These are phyloP conservation scores for Acanthamoeba quina DNA, from an alignment of 208 protist genomes.

Conservation along the genomic window DNA sequence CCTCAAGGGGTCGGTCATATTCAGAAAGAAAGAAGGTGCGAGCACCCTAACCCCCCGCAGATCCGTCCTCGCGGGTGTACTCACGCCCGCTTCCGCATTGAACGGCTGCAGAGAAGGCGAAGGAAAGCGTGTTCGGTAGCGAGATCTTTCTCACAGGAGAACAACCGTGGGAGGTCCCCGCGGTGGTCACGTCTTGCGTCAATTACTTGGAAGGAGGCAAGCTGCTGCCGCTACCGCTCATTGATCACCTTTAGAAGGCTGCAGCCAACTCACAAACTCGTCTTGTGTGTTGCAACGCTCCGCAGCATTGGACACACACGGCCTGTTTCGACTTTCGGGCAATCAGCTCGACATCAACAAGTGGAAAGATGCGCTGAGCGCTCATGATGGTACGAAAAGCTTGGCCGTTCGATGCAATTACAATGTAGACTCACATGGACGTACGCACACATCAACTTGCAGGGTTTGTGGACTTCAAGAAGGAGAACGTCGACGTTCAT, in stretches of 20 bases:
- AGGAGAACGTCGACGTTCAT: conserved; percentile 6
- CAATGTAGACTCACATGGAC: not conserved
- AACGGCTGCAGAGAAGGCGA: not conserved
- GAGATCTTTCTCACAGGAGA: not conserved
- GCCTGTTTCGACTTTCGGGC: not conserved
- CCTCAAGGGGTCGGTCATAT: not conserved
- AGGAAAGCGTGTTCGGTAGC: not conserved
- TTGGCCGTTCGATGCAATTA: not conserved
- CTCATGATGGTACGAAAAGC: not conserved
- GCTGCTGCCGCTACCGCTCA: not conserved
- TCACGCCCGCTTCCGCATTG: not conserved
- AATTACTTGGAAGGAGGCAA: not conserved
- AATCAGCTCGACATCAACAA: conserved; percentile 25
- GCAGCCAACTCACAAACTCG: too few relatives aligned
- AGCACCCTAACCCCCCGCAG: not conserved
- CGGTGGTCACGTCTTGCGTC: conserved; percentile 1
- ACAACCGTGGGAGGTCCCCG: not conserved
- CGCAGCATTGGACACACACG: not conserved
- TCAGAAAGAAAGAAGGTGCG: not conserved
- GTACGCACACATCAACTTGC: too few relatives aligned
- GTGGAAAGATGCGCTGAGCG: conserved; percentile 9
- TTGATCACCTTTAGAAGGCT: not conserved
- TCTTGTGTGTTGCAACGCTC: too few relatives aligned
- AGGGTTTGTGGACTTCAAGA: not conserved
- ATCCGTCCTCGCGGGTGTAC: not conserved